phyloP scores from a whole-genome alignment of 192 early-diverging fungal genomes.

The Coemansia sp. region DNA sequence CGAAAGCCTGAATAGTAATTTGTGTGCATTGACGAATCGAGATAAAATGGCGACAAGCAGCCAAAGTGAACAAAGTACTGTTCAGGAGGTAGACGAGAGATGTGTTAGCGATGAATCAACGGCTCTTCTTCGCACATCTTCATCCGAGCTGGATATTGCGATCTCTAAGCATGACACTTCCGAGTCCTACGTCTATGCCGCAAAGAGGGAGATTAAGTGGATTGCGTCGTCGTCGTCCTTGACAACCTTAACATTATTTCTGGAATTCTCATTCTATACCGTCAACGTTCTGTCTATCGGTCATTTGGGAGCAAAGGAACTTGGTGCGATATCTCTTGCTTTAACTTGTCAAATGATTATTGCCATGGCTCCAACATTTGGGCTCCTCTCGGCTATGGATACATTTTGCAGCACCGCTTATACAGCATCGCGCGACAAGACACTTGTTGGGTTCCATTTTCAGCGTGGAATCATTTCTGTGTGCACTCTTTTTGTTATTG shows the following conservation, averaged over 20 bases:
- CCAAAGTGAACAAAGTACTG: background rate
- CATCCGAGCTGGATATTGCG: constrained; percentile 18
- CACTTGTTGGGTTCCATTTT: constrained; percentile 16
- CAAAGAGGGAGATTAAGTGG: constrained; percentile 23
- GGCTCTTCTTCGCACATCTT: constrained; percentile 20
- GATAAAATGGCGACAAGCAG: no score
- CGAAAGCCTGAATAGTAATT: no score
- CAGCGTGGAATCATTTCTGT: constrained; percentile 21
- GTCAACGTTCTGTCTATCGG: constrained; percentile 15
- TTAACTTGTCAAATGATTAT: constrained; percentile 1
- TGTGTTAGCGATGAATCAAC: constrained; percentile 15
- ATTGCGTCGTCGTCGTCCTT: constrained; percentile 31
- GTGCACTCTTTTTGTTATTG: constrained; percentile 3
- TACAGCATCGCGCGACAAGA: constrained; percentile 13
- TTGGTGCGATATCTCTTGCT: constrained; percentile 11
- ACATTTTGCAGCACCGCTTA: constrained; percentile 25
- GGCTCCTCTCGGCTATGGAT: constrained; percentile 13
- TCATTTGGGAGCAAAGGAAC: constrained; percentile 51
- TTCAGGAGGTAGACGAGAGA: background rate
- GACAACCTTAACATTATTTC: constrained; percentile 6
- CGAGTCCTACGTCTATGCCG: constrained; percentile 17
- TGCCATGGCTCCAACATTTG: constrained; percentile 1
- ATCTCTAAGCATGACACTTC: constrained; percentile 25
- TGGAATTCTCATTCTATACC: constrained; percentile 1
- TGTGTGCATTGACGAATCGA: no score